Base-by-base conservation (phyloP, 192 early-diverging fungal genomes). In the Neocallimastix lanati region DNA sequence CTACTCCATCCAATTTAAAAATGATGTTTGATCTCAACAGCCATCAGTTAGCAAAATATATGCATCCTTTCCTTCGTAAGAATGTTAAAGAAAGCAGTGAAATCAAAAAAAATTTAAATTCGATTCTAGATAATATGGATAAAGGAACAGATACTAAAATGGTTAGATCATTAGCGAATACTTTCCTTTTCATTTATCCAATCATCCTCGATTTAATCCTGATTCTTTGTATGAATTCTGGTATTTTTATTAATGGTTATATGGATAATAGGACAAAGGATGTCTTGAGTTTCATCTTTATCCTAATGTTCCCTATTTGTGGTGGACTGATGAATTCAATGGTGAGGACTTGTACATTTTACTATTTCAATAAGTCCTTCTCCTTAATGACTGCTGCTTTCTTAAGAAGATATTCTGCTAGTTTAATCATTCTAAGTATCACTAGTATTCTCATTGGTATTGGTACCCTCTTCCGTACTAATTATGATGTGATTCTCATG, bases 181-280 rank as follows among this genome's bases (percentile, higher is more conserved):
- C 85, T 6, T 86, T 82, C 78, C 79, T 86, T 18, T 86, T 84
- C 67, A 85, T 86, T 40, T 86, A 86, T 76, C 86, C 86, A 4
- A 82, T 86, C 28, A 37, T 86, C 3, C 33, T 86, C 16, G 85
- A 86, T 77, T 80, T 86, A 16, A 79, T 84, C 15, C 50, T 86
- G 2, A 78, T 86, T 11, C 28, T 40, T 28, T 28, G 77, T 1
- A 40, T 87, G 14, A 84, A 84, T 28, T 85, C 84, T 83, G 83
- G 83, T 76, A 78, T 84, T 29, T 67, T 67, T n/a, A 67, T 67
- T 67, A 67, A 40, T 76, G 29, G 83, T 18, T 76, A 58, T n/a
- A 84, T 84, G 83, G 36, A 37, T 28, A 28, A 37, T 18, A 6
- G 28, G 1, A 78, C 37, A 0, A 67, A 67, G 25, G 50, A 67